Evolutionary conservation across 805 yeast genomes (phyloP), one percentile per base, ranked within the genome.

Genomic region (Soucietia sequanensis): DNA sequence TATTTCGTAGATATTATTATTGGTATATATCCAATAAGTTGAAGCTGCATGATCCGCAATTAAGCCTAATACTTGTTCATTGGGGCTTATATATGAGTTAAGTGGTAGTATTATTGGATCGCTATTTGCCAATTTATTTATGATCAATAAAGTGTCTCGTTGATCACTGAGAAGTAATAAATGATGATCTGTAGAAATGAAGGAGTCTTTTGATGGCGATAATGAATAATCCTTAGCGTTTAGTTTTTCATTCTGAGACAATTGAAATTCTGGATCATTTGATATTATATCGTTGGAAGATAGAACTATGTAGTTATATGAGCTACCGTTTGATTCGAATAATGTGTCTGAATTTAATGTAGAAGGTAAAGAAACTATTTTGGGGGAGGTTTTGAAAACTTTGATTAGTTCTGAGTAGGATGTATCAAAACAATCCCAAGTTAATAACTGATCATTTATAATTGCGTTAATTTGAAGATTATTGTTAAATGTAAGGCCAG

Each of bases 1-100:
- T 5, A 93, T 59, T 54, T 93, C 99, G 52, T 73, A 84, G 7
- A 93, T 77, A 31, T 68, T 69, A 4, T 60, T 51, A 9, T 63
- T 57, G 0, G 93, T 77, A 47, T 67, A 86, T 3, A 84, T 58
- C 99, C 99, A 93, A 47, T 67, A 84, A 0, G 98, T 85, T 1
- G 67, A 52, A 2, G 49, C 42, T 2, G 28, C 28, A 22, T 48
- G 36, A 36, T 67, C 73, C 5, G 60, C 55, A 1, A 58, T 46
- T 2, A 65, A 41, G 4, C 68, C 70, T 13, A 51, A 11, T 1
- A 61, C 36, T 12, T 34, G 31, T 13, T 43, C 46, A 19, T 28
- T 28, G 25, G 42, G 14, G 31, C 12, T n/a, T 17, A 30, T 28
- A 23, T 39, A 19, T 35, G 49, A 30, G 6, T 13, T 15, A 18